Evolutionary conservation across 1,139 yeast species (phyloP).

Genomic region (Saccharomyces hybrid): DNA sequence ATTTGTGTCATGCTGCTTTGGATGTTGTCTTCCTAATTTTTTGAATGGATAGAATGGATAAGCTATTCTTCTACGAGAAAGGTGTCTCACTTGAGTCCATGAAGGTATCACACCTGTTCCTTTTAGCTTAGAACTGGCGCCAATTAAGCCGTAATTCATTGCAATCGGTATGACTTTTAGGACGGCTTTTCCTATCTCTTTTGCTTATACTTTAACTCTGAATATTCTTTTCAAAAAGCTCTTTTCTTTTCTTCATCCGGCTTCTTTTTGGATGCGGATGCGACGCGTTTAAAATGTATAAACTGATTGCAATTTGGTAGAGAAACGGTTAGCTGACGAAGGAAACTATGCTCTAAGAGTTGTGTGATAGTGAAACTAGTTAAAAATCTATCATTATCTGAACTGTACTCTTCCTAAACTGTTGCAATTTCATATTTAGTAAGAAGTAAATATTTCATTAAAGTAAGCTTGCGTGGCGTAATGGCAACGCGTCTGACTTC

Average conservation of each 20-base stretch:
- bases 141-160: background rate
- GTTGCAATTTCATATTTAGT: too few relatives aligned
- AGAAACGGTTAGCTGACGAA: background rate
- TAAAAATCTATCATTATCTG: too few relatives aligned
- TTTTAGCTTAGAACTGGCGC: background rate
- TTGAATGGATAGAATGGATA: conserved; percentile 41
- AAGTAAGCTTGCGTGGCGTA: conserved; percentile 39
- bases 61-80: conserved; percentile 40
- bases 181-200: background rate
- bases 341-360: background rate
- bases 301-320: background rate
- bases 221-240: background rate
- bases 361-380: too few relatives aligned
- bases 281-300: background rate
- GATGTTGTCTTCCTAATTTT: conserved; percentile 36
- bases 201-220: background rate
- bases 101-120: background rate
- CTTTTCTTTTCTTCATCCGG: background rate
- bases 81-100: conserved; percentile 29
- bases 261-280: background rate
- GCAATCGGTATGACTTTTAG: background rate
- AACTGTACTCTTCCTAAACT: too few relatives aligned
- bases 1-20: conserved; percentile 38
- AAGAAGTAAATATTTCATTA: too few relatives aligned
- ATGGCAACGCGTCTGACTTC: conserved; percentile 58